Base-by-base conservation (phyloP, 1,139 yeast species). In the Lodderomyces margitis region DNA sequence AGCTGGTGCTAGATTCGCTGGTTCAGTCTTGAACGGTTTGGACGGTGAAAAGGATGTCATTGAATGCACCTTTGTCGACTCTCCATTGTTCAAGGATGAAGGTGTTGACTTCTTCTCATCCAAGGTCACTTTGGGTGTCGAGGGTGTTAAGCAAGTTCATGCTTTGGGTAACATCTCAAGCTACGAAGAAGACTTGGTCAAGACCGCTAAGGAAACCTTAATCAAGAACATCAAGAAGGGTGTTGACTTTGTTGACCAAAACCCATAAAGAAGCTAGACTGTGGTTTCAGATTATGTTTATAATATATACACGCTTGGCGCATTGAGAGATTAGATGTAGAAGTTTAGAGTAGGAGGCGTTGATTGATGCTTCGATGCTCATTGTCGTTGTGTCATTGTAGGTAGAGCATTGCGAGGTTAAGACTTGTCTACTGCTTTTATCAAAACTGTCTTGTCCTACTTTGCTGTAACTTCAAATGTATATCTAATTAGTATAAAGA, bases 1-100 rank as follows among this genome's bases (percentile, higher is more conserved):
- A 63, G 96, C 97, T 40, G 96, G 94, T 54, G 91, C 81, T 62
- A 80, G 85, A 64, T 80, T 87, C 54, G 77, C 89, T 43, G 78
- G 79, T 53, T 65, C 80, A 42, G 78, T 83, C 36, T 68, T 81
- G 59, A 67, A 75, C 58, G 78, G 86, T 53, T 62, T 79, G 51
- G 67, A 74, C 33, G 81, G 78, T 50, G 77, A 70, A 57, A 56
- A 54, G 42, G 74, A 70, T 49, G 68, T 74, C 47, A 67, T 74
- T 48, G 81, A 66, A 66, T 78, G 75, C 55, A 58, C 75, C 43
- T 78, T 71, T 53, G 77, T 78, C 43, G 81, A 74, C 59, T 68
- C 61, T 55, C 77, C 52, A 52, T 64, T 64, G 63, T 80, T 55
- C 66, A 65, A 50, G 74, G 73, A 62, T 45, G 76, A 69, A 57